Conservation (phyloP, 495 filamentous ascomycete species). For the Penicillium angulare region DNA sequence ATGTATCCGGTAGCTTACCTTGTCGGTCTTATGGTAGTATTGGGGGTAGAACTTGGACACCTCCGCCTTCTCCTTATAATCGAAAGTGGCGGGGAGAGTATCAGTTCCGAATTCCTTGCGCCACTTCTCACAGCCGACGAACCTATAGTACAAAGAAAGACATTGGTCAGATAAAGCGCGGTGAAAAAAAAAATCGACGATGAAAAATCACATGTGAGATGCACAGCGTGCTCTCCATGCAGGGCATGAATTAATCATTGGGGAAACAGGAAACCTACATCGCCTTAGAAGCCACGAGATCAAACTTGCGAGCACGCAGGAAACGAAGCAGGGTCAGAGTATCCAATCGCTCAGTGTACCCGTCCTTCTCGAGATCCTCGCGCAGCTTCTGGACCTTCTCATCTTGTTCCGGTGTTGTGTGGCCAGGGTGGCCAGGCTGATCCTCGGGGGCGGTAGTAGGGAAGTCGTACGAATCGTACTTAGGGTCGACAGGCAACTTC, state of each 20-base stretch:
- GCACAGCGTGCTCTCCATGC: background rate
- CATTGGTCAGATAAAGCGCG: constrained; percentile 1
- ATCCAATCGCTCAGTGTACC: constrained; percentile 82
- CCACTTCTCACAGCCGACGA: constrained; percentile 89
- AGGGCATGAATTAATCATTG: background rate
- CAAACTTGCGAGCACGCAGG: constrained; percentile 91
- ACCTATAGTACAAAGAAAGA: constrained; percentile 56
- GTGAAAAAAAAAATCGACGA: background rate
- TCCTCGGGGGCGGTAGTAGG: constrained; percentile 71
- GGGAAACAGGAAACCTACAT: constrained; percentile 58
- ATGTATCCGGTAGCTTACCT: constrained; percentile 63
- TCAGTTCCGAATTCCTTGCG: constrained; percentile 84
- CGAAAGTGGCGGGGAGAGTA: constrained; percentile 74
- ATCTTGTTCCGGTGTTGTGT: constrained; percentile 85
- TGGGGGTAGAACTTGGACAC: constrained; percentile 95
- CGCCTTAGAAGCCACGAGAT: constrained; percentile 75
- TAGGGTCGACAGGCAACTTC: constrained; percentile 66
- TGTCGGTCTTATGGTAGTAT: constrained; percentile 99
- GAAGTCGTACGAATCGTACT: constrained; percentile 95
- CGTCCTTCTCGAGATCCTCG: constrained; percentile 75
- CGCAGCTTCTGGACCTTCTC: constrained; percentile 85
- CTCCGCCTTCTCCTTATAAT: constrained; percentile 82
- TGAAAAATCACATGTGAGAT: background rate
- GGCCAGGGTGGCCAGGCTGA: constrained; percentile 79
- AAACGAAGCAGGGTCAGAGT: constrained; percentile 90